Percentiles rank a stretch among this genome's conserved stretches.
phyloP scores from a whole-genome alignment of 2,329 filamentous ascomycete species.

The Ascocoryne sarcoides region DNA sequence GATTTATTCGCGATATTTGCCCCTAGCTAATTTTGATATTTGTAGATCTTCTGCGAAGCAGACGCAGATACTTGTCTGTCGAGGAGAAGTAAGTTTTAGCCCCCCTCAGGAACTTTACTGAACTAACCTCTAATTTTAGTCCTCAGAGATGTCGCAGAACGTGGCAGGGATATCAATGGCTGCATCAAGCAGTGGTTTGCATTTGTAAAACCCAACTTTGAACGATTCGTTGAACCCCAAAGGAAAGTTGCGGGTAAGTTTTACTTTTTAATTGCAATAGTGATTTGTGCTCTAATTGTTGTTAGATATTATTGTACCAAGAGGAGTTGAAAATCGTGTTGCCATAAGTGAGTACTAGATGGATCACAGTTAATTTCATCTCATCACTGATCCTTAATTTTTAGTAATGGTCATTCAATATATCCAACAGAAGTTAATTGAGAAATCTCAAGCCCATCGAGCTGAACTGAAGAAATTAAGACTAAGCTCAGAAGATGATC shows the following conservation, averaged over 20 bases:
- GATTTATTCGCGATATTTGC: not conserved
- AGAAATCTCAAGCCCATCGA: conserved; percentile 79
- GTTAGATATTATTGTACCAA: conserved; percentile 81
- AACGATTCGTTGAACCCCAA: conserved; percentile 88
- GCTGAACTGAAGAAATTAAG: conserved; percentile 71
- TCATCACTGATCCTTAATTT: conserved; percentile 1
- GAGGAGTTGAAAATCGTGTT: conserved; percentile 89
- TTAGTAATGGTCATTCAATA: conserved; percentile 87
- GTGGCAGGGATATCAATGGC: conserved; percentile 85
- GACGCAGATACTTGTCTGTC: conserved; percentile 91
- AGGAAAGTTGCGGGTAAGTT: conserved; percentile 66
- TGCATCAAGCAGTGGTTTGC: conserved; percentile 97
- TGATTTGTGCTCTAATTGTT: conserved; percentile 2
- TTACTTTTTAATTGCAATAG: no score
- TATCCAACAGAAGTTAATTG: conserved; percentile 75
- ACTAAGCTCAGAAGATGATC: conserved; percentile 58
- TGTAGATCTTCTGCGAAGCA: conserved; percentile 85
- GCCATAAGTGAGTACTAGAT: conserved; percentile 69
- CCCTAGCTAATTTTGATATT: conserved; percentile 3
- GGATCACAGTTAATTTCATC: no score
- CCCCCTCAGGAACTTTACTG: not conserved
- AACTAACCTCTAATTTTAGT: conserved; percentile 8
- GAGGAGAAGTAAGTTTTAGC: conserved; percentile 58
- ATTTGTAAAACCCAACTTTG: conserved; percentile 95
- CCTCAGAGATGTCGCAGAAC: conserved; percentile 83